Conservation (phyloP, 108 stramenopile species). For the Discostella stelligeroides region DNA sequence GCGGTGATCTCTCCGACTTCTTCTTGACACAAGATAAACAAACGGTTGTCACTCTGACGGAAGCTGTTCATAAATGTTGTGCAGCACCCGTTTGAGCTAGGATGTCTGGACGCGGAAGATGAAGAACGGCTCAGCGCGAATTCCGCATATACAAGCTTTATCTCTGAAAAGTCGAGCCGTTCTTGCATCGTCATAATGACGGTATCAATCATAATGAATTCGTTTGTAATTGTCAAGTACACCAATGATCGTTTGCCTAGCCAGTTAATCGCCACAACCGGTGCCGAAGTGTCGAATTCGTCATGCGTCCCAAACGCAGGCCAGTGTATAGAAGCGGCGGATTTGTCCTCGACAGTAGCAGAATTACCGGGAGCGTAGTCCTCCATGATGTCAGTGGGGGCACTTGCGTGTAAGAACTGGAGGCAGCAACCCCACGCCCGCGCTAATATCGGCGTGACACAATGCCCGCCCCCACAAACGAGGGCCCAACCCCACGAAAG, state of each 20-base stretch:
- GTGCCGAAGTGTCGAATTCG: conserved; percentile 75
- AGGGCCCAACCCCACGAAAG: conserved; percentile 90
- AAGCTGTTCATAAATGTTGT: conserved; percentile 84
- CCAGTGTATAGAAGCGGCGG: conserved; percentile 49
- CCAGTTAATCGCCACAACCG: conserved; percentile 87
- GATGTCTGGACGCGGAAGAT: conserved; percentile 9
- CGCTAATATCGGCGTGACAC: conserved; percentile 77
- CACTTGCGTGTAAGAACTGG: conserved; percentile 74
- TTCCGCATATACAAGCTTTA: conserved; percentile 81
- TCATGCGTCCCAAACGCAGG: conserved; percentile 86
- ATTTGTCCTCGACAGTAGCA: conserved; percentile 15
- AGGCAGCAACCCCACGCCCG: conserved; percentile 86
- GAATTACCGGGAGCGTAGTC: conserved; percentile 5
- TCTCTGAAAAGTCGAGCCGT: conserved; percentile 79
- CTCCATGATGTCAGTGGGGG: conserved; percentile 47
- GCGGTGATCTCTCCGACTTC: conserved; percentile 71
- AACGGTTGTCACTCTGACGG: conserved; percentile 71
- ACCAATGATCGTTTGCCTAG: conserved; percentile 72
- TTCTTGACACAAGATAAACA: conserved; percentile 73
- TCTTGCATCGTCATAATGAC: conserved; percentile 89
- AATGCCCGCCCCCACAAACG: conserved; percentile 74
- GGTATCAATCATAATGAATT: conserved; percentile 81
- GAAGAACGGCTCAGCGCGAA: conserved; percentile 66
- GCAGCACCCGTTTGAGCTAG: conserved; percentile 16
- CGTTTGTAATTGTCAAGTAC: conserved; percentile 70